Conservation (phyloP, 768 basidiomycete genomes). For the Lentinula lateritia region DNA sequence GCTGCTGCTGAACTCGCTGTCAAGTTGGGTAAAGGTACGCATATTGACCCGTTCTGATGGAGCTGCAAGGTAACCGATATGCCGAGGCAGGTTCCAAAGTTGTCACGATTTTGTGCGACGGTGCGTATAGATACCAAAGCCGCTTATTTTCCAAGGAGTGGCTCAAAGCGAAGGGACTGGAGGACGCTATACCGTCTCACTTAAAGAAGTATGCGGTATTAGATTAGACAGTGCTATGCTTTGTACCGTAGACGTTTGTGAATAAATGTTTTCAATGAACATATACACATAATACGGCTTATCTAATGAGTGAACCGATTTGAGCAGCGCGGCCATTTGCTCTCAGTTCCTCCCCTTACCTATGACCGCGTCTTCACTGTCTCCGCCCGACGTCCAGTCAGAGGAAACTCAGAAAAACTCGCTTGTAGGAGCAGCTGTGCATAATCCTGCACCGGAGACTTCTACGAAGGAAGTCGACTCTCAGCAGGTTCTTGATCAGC, state of each 20-base stretch:
- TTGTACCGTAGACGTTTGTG: not conserved
- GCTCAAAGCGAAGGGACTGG: slow-evolving; percentile 77
- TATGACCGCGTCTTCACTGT: slow-evolving; percentile 8
- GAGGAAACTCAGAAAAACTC: not conserved
- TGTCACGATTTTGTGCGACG: slow-evolving; percentile 89
- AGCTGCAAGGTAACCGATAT: not conserved
- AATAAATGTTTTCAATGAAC: too few species aligned
- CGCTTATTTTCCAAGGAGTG: slow-evolving; percentile 92
- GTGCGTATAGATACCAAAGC: slow-evolving; percentile 96
- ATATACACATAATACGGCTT: not conserved
- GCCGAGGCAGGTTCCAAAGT: slow-evolving; percentile 61
- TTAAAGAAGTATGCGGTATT: slow-evolving; percentile 89
- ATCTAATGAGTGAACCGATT: slow-evolving; percentile 1
- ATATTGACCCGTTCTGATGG: not conserved
- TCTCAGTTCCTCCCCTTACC: slow-evolving; percentile 1
- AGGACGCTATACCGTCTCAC: slow-evolving; percentile 72
- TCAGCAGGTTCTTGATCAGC: not conserved
- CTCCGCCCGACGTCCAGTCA: slow-evolving; percentile 4
- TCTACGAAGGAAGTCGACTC: not conserved
- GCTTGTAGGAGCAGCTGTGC: not conserved
- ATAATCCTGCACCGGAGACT: not conserved
- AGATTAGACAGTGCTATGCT: slow-evolving; percentile 36
- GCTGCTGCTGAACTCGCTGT: slow-evolving; percentile 86
- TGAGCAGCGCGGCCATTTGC: slow-evolving; percentile 3
- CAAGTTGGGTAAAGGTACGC: slow-evolving; percentile 74